phyloP scores from a whole-genome alignment of 73 alveolate genomes.

The Paraurostyla sp. region DNA sequence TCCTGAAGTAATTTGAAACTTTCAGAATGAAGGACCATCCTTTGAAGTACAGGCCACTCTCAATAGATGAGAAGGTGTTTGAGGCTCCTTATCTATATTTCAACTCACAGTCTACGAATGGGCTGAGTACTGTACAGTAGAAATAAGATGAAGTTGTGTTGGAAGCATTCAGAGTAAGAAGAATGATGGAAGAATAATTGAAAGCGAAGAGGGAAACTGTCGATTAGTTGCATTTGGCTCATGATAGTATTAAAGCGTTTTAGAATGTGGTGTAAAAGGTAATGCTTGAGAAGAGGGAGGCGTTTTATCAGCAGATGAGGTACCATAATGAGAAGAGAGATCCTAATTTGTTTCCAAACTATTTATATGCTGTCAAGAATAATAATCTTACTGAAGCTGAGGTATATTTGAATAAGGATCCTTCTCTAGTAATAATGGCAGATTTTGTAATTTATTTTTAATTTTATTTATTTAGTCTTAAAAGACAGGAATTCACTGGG shows the following conservation, averaged over 20 bases:
- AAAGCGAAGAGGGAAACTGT: not conserved
- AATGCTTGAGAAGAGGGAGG: not conserved
- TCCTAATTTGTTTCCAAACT: not conserved
- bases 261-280: constrained; percentile 20
- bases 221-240: not conserved
- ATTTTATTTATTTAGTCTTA: not conserved
- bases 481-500: constrained; percentile 54
- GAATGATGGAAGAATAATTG: not conserved
- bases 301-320: not conserved
- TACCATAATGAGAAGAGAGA: not conserved
- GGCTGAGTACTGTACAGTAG: not conserved
- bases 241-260: not conserved
- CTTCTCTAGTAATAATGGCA: not conserved
- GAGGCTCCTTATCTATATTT: constrained; percentile 14
- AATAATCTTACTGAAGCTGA: not conserved
- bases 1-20: not conserved
- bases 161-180: not conserved
- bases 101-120: not conserved
- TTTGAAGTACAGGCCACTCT: not conserved
- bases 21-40: constrained; percentile 15
- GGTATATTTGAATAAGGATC: not conserved
- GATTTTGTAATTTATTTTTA: not conserved
- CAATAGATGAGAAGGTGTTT: constrained; percentile 11
- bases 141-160: not conserved
- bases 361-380: not conserved